phyloP scores from a whole-genome alignment of 2,329 filamentous ascomycete genomes.

The Nemania bipapillata region DNA sequence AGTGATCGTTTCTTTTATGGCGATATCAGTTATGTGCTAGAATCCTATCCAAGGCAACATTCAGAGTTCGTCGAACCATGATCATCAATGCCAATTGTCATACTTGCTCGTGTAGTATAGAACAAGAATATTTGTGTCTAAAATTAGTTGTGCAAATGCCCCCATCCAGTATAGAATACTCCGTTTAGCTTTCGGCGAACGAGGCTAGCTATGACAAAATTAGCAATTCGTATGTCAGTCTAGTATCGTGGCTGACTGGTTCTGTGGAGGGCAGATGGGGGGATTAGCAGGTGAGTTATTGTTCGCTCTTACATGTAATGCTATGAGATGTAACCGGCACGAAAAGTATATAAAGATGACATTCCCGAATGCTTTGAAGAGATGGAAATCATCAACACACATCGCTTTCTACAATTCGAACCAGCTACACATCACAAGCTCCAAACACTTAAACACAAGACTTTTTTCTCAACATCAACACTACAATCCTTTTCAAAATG shows the following conservation, averaged over 20 bases:
- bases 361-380: not conserved
- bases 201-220: conserved; percentile 2
- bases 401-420: not conserved
- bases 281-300: not conserved
- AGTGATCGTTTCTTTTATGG: not conserved
- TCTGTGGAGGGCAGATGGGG: not conserved
- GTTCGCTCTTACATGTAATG: too few species aligned
- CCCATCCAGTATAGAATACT: not conserved
- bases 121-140: not conserved
- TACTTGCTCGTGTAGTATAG: not conserved
- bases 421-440: not conserved
- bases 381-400: conserved; percentile 15
- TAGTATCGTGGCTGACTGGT: not conserved
- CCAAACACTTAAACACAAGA: not conserved
- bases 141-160: conserved; percentile 3
- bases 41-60: too few species aligned
- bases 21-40: too few species aligned
- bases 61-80: conserved; percentile 7
- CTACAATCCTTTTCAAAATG: conserved; percentile 10
- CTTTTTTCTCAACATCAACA: not conserved
- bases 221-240: not conserved
- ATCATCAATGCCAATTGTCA: conserved; percentile 3
- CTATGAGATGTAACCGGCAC: not conserved
- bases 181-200: not conserved
- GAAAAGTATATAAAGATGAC: conserved; percentile 5